These are phyloP conservation scores for Talaromyces sp. DNA, from an alignment of 2,329 filamentous ascomycete species.

Conservation along the genomic window DNA sequence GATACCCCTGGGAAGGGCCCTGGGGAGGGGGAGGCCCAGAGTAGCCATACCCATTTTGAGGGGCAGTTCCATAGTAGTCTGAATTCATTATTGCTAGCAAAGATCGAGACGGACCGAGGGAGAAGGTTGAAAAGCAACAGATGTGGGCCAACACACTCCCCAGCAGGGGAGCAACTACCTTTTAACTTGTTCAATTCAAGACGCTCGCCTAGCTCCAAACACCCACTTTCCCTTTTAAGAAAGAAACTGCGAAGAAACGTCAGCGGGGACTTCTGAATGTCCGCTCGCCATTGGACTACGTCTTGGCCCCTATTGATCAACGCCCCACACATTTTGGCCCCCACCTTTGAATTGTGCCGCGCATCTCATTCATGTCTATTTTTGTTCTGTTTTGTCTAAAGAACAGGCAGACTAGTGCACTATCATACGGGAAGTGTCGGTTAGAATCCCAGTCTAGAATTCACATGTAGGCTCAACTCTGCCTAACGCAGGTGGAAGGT, in stretches of 20 bases:
- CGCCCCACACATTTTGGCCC: slow-evolving; percentile 7
- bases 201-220: not conserved
- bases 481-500: too few relatives aligned
- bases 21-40: slow-evolving; percentile 9
- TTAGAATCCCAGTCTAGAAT: too few relatives aligned
- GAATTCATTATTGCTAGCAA: slow-evolving; percentile 12
- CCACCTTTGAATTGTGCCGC: not conserved
- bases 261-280: not conserved
- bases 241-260: slow-evolving; percentile 5
- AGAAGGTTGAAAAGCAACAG: slow-evolving; percentile 8
- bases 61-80: slow-evolving; percentile 13
- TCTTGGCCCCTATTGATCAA: slow-evolving; percentile 7
- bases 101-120: slow-evolving; percentile 9
- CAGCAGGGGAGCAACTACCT: slow-evolving; percentile 3
- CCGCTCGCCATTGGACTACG: slow-evolving; percentile 6
- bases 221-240: not conserved
- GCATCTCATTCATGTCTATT: not conserved
- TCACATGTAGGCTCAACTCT: too few relatives aligned
- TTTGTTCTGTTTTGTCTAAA: too few relatives aligned
- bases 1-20: slow-evolving; percentile 28
- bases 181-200: slow-evolving; percentile 5
- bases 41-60: slow-evolving; percentile 11
- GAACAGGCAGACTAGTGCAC: too few relatives aligned
- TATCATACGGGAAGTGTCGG: too few relatives aligned
- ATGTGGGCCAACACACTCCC: slow-evolving; percentile 5